Percentiles rank a stretch among this genome's conserved stretches.
Conservation (phyloP, 2,329 filamentous ascomycete genomes). For the Didymella lethalis region DNA sequence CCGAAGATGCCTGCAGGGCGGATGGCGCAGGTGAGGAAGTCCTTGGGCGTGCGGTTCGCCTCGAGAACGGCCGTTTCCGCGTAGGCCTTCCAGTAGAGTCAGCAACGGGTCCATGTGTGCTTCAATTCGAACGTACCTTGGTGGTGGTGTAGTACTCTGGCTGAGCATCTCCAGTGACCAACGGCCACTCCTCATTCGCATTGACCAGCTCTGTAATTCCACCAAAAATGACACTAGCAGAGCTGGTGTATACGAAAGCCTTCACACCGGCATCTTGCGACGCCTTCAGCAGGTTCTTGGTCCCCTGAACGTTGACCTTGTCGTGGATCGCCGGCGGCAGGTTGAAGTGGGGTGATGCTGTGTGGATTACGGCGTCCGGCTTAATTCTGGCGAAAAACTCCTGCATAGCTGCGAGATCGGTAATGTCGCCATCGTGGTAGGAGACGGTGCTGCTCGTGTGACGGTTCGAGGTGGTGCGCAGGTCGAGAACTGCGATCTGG, state of each 20-base stretch:
- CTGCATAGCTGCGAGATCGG: conserved; percentile 53
- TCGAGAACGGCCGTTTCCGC: conserved; percentile 59
- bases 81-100: conserved; percentile 46
- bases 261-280: conserved; percentile 59
- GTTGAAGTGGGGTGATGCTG: conserved; percentile 57
- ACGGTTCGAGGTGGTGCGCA: conserved; percentile 54
- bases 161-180: conserved; percentile 56
- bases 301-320: conserved; percentile 62
- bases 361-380: conserved; percentile 60
- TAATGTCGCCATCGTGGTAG: conserved; percentile 62
- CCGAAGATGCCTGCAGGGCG: conserved; percentile 62
- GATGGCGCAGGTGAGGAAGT: conserved; percentile 60
- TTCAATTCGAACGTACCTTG: conserved; percentile 47
- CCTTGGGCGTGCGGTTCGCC: conserved; percentile 56
- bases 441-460: conserved; percentile 52
- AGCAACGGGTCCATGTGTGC: background rate
- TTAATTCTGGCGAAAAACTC: conserved; percentile 54
- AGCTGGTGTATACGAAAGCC: conserved; percentile 63
- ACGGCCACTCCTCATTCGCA: conserved; percentile 58
- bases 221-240: conserved; percentile 59
- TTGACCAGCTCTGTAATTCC: conserved; percentile 56
- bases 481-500: conserved; percentile 58
- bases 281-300: conserved; percentile 57
- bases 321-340: conserved; percentile 53
- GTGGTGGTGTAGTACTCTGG: conserved; percentile 61